These are phyloP conservation scores for Holtermanniella nyarrowii DNA, from an alignment of 768 basidiomycete genomes.

Conservation along the genomic window DNA sequence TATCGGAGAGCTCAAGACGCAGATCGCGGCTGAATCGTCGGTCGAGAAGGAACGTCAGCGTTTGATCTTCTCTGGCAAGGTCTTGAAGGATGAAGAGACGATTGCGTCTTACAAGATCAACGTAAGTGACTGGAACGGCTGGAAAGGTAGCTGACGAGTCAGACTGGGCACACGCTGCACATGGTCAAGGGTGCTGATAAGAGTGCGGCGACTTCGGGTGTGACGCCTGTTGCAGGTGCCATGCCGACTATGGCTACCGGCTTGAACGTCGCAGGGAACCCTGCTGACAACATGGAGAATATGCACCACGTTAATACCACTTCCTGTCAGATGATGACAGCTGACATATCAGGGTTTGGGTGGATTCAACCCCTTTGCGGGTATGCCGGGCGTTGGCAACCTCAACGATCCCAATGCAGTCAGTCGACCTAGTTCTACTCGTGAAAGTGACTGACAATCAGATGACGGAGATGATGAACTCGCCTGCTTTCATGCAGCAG, in stretches of 20 bases:
- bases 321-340: not conserved
- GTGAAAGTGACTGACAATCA: constrained; percentile 30
- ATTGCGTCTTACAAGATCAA: constrained; percentile 84
- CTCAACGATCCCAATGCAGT: constrained; percentile 91
- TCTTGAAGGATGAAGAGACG: constrained; percentile 52
- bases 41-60: constrained; percentile 79
- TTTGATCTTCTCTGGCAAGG: constrained; percentile 79
- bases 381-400: constrained; percentile 66
- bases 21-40: constrained; percentile 73
- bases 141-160: not conserved
- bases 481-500: constrained; percentile 63
- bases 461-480: constrained; percentile 74
- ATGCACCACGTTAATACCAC: constrained; percentile 27
- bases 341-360: constrained; percentile 20
- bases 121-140: constrained; percentile 37
- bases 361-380: constrained; percentile 75
- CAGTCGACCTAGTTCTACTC: constrained; percentile 22
- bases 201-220: constrained; percentile 43
- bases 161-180: constrained; percentile 66
- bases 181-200: constrained; percentile 81
- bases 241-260: constrained; percentile 78
- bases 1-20: constrained; percentile 80
- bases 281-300: constrained; percentile 40
- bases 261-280: constrained; percentile 69
- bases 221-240: constrained; percentile 40